Evolutionary conservation across 2,329 filamentous ascomycete species (phyloP).

Genomic region (Cladophialophora yegresii): DNA sequence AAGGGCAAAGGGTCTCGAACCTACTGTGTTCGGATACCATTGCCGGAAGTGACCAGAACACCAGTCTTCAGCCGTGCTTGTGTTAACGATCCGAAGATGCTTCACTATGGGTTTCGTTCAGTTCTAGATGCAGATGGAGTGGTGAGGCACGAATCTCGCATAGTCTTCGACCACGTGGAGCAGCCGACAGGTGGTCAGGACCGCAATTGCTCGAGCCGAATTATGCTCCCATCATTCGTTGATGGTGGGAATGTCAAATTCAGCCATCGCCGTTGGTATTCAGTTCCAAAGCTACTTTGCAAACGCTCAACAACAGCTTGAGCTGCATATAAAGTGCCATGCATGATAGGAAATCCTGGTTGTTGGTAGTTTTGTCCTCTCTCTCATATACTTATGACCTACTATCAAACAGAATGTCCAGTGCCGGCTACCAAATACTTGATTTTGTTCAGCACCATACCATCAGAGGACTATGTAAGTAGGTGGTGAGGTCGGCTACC

Average conservation of each 20-base stretch:
- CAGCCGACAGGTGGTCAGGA: neutral
- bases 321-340: neutral
- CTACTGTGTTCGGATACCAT: too few species aligned
- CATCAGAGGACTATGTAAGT: neutral
- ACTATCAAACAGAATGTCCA: neutral
- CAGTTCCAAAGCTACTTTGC: neutral
- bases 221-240: neutral
- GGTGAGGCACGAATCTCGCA: neutral
- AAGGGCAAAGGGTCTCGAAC: too few species aligned
- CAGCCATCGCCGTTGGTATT: neutral
- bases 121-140: neutral
- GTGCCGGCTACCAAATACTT: neutral
- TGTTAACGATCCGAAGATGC: too few species aligned
- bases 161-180: neutral
- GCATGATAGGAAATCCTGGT: neutral
- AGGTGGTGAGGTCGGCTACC: neutral
- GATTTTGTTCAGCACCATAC: neutral
- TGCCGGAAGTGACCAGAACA: too few species aligned
- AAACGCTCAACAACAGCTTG: neutral
- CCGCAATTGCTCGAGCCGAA: neutral
- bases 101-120: neutral
- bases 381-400: neutral
- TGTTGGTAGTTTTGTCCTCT: neutral
- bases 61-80: too few species aligned
- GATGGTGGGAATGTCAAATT: neutral